A percentile compares a stretch with the other conserved stretches of the same genome.
Evolutionary conservation across 2,329 filamentous ascomycete genomes (phyloP).

Genomic region (Huntiella abstrusa): DNA sequence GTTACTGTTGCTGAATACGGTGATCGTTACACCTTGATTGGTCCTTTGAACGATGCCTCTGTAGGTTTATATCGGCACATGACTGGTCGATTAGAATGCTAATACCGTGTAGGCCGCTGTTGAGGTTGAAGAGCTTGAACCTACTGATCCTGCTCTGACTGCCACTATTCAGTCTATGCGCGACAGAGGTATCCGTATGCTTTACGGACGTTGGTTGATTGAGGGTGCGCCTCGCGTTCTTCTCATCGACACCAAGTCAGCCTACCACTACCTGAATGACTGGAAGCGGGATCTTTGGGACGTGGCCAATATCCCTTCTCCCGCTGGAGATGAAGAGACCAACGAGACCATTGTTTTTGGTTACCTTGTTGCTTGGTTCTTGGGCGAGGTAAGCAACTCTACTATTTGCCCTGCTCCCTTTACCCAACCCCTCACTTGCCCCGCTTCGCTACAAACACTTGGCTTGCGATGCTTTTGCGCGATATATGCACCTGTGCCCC

Average conservation of each 20-base stretch:
- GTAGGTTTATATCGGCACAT: slow-evolving; percentile 30
- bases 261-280: slow-evolving; percentile 78
- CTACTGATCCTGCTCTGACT: slow-evolving; percentile 58
- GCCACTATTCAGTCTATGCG: slow-evolving; percentile 83
- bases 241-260: slow-evolving; percentile 86
- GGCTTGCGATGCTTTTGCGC: too few relatives aligned
- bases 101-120: slow-evolving; percentile 54
- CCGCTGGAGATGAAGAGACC: slow-evolving; percentile 78
- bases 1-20: slow-evolving; percentile 98
- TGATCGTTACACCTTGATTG: slow-evolving; percentile 86
- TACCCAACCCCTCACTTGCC: too few relatives aligned
- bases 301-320: slow-evolving; percentile 79
- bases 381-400: slow-evolving; percentile 59
- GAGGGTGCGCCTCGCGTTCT: slow-evolving; percentile 87
- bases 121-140: slow-evolving; percentile 85
- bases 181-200: slow-evolving; percentile 69
- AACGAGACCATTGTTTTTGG: slow-evolving; percentile 97
- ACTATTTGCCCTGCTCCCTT: not conserved
- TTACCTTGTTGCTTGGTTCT: slow-evolving; percentile 92
- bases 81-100: not conserved
- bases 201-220: slow-evolving; percentile 95
- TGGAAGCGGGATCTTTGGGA: slow-evolving; percentile 97
- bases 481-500: too few relatives aligned
- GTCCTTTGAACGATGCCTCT: slow-evolving; percentile 78
- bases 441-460: not conserved